Percentiles rank a stretch among this genome's conserved stretches.
Conservation (phyloP, 257 asterid species). For the Solanum clarkiae region DNA sequence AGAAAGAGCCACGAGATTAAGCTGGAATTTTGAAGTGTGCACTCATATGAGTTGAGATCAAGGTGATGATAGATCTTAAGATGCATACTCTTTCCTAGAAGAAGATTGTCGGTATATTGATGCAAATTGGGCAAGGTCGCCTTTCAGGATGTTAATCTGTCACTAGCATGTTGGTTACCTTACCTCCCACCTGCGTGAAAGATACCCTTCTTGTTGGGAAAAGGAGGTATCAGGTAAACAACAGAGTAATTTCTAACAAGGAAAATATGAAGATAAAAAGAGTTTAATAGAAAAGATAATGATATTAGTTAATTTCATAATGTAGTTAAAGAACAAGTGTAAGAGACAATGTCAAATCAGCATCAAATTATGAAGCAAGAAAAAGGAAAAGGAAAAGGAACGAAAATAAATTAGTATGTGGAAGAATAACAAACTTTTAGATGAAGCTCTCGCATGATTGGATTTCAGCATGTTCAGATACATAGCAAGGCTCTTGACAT, state of each 20-base stretch:
- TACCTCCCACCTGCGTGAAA: neutral
- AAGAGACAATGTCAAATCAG: neutral
- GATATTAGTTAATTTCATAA: neutral
- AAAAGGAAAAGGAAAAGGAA: neutral
- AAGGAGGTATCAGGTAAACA: neutral
- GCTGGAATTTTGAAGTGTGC: neutral
- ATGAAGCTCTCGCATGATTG: slow-evolving; percentile 47
- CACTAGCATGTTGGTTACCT: neutral
- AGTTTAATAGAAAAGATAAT: neutral
- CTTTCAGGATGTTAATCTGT: neutral
- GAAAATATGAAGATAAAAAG: neutral
- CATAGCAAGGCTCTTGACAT: slow-evolving; percentile 48
- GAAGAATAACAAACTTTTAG: neutral
- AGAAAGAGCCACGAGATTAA: neutral
- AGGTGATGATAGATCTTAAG: neutral
- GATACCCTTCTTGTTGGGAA: neutral
- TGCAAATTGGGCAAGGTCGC: neutral
- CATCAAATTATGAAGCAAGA: neutral
- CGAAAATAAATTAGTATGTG: neutral
- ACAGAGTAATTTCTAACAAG: neutral
- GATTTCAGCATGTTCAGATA: slow-evolving; percentile 57
- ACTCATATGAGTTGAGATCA: neutral
- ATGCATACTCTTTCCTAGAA: neutral
- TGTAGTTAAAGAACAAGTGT: neutral
- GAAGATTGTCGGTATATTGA: neutral